Evolutionary conservation across 768 basidiomycete species (phyloP), one percentile per base, ranked within the genome.

Genomic region (Amylocystis lapponica): DNA sequence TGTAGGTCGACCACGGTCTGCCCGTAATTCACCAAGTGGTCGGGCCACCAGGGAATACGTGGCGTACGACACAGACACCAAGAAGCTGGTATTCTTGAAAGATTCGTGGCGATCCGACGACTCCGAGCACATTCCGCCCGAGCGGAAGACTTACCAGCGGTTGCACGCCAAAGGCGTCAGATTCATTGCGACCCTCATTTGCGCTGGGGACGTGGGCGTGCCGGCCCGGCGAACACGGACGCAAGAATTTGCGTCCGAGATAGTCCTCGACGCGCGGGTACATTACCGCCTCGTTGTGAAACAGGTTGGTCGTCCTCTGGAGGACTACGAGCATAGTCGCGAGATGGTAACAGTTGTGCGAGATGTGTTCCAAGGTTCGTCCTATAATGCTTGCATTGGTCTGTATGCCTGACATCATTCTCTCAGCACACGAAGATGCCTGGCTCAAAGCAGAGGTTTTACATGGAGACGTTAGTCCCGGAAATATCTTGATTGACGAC

Each of bases 51-150:
- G 30, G 12, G 43, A 47, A 12, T 49, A 52, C 17, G 29, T 52
- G 16, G 51, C 47, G 1, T 30, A 34, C 36, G 45, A 52, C 35
- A 20, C 43, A 22, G 3, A 4, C 17, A 23, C 27, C 9, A 26
- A 39, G 16, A 26, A 36, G 16, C 41, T 52, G 19, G 44, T 40
- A 16, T 52, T 46, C 33, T 16, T 52, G 21, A 48, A 49, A 38
- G 51, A 52, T 40, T 39, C 36, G 4, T 52, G 51, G 51, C 36
- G 47, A 6, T 30, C 31, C 2, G 41, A n/a, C n/a, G n/a, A 12
- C 31, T 42, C 40, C 6, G 11, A 4, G 4, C 39, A 11, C 16
- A 21, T 41, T 4, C 21, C 31, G 14, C 14, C 23, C 6, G 51
- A 52, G 21, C 41, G 51, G 7, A 27, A 39, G 17, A 39, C 43